A percentile compares a stretch with the other conserved stretches of the same genome.
Evolutionary conservation across 768 basidiomycete species (phyloP).

Genomic region (Dentipellis sp.): DNA sequence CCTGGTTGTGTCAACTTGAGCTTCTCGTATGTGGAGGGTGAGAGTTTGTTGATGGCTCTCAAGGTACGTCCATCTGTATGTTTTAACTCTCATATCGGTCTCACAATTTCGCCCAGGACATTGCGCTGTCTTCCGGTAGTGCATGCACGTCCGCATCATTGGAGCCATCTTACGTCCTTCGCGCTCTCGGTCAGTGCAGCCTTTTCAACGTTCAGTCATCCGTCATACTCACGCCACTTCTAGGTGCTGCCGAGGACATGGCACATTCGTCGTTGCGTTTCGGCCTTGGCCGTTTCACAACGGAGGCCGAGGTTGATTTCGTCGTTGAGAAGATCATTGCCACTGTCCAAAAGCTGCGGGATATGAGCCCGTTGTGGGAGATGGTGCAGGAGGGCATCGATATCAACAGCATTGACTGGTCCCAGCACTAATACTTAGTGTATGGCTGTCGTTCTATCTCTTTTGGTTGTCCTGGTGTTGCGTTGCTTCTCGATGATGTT

Average conservation of each 20-base stretch:
- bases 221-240: slow-evolving; percentile 2
- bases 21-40: slow-evolving; percentile 95
- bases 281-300: slow-evolving; percentile 96
- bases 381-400: slow-evolving; percentile 99
- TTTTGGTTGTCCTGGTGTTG: no score
- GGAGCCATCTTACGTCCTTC: slow-evolving; percentile 96
- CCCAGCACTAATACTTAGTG: slow-evolving; percentile 38
- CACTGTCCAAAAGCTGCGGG: slow-evolving; percentile 81
- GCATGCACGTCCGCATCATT: slow-evolving; percentile 98
- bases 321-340: slow-evolving; percentile 81
- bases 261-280: slow-evolving; percentile 97
- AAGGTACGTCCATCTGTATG: slow-evolving; percentile 48
- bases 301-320: slow-evolving; percentile 93
- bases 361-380: slow-evolving; percentile 99
- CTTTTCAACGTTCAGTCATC: not conserved
- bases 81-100: not conserved
- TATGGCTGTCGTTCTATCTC: no score
- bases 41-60: slow-evolving; percentile 93
- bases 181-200: slow-evolving; percentile 65
- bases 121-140: slow-evolving; percentile 95
- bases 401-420: slow-evolving; percentile 91
- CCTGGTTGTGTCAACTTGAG: slow-evolving; percentile 94
- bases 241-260: slow-evolving; percentile 96
- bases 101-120: slow-evolving; percentile 48
- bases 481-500: no score